Evolutionary conservation across 768 basidiomycete genomes (phyloP).

Genomic region (Russula vinacea): DNA sequence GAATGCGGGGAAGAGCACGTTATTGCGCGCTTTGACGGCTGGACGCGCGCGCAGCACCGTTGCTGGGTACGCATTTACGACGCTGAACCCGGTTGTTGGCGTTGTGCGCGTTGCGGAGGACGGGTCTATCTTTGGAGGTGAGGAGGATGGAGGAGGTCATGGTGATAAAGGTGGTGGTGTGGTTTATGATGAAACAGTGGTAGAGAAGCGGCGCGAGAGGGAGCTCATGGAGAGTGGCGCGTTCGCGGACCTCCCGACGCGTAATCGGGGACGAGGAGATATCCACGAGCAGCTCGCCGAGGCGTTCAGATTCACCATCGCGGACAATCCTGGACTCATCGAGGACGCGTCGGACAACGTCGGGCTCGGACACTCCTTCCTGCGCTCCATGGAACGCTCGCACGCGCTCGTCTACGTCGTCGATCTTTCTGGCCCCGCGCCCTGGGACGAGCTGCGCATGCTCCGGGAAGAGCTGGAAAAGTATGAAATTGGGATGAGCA

Average conservation of each 20-base stretch:
- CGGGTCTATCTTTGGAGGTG: constrained; percentile 69
- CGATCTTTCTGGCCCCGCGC: constrained; percentile 70
- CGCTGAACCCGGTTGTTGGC: constrained; percentile 89
- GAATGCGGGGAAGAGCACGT: constrained; percentile 90
- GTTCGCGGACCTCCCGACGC: constrained; percentile 48
- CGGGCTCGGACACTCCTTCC: constrained; percentile 90
- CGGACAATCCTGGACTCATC: constrained; percentile 95
- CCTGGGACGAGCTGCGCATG: constrained; percentile 72
- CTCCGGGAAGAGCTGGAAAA: constrained; percentile 81
- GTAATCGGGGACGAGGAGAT: constrained; percentile 42
- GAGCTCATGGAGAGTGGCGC: constrained; percentile 51
- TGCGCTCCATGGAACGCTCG: constrained; percentile 90
- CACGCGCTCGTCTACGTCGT: constrained; percentile 89
- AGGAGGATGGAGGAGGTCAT: constrained; percentile 47
- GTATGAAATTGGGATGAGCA: constrained; percentile 75
- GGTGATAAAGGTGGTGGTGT: constrained; percentile 42
- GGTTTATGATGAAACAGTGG: constrained; percentile 64
- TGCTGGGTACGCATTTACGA: constrained; percentile 84
- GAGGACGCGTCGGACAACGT: constrained; percentile 81
- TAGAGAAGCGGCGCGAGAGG: constrained; percentile 49
- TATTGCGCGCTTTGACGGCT: constrained; percentile 85
- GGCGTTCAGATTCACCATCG: constrained; percentile 86
- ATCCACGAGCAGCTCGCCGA: constrained; percentile 44
- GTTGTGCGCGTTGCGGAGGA: constrained; percentile 82
- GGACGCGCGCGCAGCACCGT: constrained; percentile 71